phyloP scores from a whole-genome alignment of 106 monocot genomes.

The Cymbidium sinense region DNA sequence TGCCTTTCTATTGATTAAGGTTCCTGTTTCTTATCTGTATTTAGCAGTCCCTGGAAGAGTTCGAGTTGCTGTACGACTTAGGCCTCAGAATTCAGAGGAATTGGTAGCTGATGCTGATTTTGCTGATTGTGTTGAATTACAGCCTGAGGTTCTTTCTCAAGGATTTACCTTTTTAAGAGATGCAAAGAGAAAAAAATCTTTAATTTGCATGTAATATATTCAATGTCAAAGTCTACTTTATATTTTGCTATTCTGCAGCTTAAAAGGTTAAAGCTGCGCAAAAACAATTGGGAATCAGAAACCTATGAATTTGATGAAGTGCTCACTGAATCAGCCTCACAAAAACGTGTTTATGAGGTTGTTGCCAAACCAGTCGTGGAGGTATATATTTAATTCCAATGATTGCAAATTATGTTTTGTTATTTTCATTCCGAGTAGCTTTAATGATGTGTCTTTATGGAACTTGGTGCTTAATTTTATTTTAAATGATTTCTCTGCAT shows the following conservation, averaged over 20 bases:
- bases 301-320: slow-evolving; percentile 99
- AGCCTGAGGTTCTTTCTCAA: slow-evolving; percentile 60
- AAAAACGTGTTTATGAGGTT: slow-evolving; percentile 96
- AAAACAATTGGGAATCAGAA: slow-evolving; percentile 98
- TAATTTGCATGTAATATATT: slow-evolving; percentile 1
- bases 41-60: slow-evolving; percentile 84
- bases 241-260: slow-evolving; percentile 37
- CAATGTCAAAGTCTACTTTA: neutral
- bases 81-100: slow-evolving; percentile 90
- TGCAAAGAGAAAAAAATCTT: neutral
- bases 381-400: slow-evolving; percentile 35
- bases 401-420: neutral
- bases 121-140: slow-evolving; percentile 97
- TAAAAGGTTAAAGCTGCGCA: slow-evolving; percentile 93
- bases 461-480: neutral
- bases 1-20: neutral
- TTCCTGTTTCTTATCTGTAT: slow-evolving; percentile 2
- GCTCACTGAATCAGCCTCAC: slow-evolving; percentile 87
- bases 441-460: neutral
- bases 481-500: too few species aligned
- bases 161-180: neutral
- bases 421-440: neutral
- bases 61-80: slow-evolving; percentile 87
- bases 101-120: slow-evolving; percentile 89
- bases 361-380: slow-evolving; percentile 98